Percentiles rank a stretch among this genome's conserved stretches.
These are phyloP conservation scores for Trichoderma koningii DNA, from an alignment of 2,329 filamentous ascomycete species.

Conservation along the genomic window DNA sequence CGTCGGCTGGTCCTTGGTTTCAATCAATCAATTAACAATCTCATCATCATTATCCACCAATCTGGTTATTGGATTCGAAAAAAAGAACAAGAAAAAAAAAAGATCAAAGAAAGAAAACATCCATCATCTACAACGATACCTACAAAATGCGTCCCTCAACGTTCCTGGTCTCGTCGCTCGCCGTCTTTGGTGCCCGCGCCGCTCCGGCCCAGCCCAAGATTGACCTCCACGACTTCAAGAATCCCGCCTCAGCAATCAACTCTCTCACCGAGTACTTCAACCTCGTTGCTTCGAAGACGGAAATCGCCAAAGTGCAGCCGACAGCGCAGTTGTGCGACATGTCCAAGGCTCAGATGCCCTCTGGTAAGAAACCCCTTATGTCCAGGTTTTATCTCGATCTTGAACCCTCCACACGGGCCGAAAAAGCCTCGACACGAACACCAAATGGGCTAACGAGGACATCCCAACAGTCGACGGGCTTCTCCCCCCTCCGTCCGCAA, in stretches of 20 bases:
- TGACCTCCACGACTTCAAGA: constrained; percentile 42
- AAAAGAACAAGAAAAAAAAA: not conserved
- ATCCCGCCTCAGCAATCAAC: constrained; percentile 45
- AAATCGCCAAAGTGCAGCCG: constrained; percentile 47
- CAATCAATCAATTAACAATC: constrained; percentile 27
- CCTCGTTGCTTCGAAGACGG: constrained; percentile 57
- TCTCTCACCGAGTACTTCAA: constrained; percentile 64
- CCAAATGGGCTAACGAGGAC: not conserved
- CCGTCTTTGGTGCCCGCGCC: constrained; percentile 47
- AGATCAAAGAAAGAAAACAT: not conserved
- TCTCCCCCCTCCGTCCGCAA: constrained; percentile 56
- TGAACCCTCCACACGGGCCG: not conserved
- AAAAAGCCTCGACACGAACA: not conserved
- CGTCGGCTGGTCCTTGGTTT: constrained; percentile 20
- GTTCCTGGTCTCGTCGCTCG: constrained; percentile 49
- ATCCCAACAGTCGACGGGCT: constrained; percentile 49
- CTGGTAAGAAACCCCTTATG: constrained; percentile 43
- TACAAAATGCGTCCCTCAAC: constrained; percentile 54
- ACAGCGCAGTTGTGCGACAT: constrained; percentile 56
- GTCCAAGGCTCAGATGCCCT: constrained; percentile 53
- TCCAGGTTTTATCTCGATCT: not conserved
- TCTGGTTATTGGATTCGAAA: constrained; percentile 18
- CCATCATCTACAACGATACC: constrained; percentile 1
- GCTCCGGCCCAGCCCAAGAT: constrained; percentile 47
- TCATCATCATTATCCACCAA: constrained; percentile 23